Evolutionary conservation across 306 rosid genomes (phyloP).

Genomic region (Bauhinia variegata): DNA sequence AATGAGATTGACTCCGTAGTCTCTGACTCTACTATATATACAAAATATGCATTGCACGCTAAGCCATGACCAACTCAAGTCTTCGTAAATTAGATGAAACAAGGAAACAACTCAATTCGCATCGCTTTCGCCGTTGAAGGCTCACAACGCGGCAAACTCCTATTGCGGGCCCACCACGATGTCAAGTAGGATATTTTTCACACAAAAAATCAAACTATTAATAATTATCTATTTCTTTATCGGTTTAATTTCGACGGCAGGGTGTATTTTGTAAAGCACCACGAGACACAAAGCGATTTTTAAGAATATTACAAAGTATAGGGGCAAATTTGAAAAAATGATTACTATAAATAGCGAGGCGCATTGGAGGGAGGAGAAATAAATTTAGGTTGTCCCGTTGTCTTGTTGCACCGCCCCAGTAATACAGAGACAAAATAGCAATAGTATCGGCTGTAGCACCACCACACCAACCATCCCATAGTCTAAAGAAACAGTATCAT

Average conservation of each 20-base stretch:
- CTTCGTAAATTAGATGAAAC: no score
- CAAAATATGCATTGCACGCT: no score
- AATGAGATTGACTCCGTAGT: no score
- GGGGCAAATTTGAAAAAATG: conserved; percentile 22
- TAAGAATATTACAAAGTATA: neutral
- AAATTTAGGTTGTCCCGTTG: conserved; percentile 40
- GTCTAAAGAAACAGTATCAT: neutral
- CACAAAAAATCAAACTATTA: no score
- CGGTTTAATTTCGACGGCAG: neutral
- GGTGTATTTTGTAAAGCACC: neutral
- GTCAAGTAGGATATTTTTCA: no score
- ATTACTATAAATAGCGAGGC: conserved; percentile 27
- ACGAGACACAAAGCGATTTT: neutral
- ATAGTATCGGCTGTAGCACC: neutral
- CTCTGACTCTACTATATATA: no score
- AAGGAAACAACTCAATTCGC: no score
- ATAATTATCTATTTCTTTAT: no score
- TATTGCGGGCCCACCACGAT: neutral
- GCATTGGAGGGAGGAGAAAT: conserved; percentile 17
- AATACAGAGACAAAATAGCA: conserved; percentile 25
- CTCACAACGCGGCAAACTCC: neutral
- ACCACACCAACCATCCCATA: neutral
- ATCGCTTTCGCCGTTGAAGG: neutral
- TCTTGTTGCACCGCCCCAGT: no score
- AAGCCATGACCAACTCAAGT: no score